Percentiles rank a stretch among this genome's conserved stretches.
These are phyloP conservation scores for Sporothrix curviconia DNA, from an alignment of 2,329 filamentous ascomycete species.

Conservation along the genomic window DNA sequence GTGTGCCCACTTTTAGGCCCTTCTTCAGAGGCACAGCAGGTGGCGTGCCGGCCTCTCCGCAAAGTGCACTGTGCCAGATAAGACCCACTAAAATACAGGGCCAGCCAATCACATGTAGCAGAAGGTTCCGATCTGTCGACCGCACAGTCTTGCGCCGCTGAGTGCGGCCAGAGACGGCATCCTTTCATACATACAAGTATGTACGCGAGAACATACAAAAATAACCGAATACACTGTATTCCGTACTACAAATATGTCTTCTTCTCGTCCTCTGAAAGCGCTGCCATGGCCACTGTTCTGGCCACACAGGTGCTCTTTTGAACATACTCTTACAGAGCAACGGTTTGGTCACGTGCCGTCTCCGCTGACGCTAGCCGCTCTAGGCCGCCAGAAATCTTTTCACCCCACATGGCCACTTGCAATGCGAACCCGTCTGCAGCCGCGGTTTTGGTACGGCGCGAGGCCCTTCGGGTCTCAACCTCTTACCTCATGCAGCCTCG, in stretches of 20 bases:
- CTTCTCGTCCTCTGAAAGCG: too few species aligned
- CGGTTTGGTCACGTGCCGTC: neutral
- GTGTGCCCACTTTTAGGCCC: neutral
- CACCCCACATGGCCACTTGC: slow-evolving; percentile 3
- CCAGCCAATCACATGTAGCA: neutral
- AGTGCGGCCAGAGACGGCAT: too few species aligned
- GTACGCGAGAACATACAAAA: too few species aligned
- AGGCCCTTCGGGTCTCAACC: too few species aligned
- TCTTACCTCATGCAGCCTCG: slow-evolving; percentile 8
- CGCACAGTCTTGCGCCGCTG: neutral
- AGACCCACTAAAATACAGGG: neutral
- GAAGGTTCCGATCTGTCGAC: neutral
- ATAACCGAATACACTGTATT: too few species aligned
- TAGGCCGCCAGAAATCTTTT: slow-evolving; percentile 2
- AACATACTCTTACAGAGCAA: neutral
- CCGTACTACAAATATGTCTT: too few species aligned
- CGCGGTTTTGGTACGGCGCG: neutral
- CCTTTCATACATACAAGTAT: too few species aligned
- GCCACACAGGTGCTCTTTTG: neutral
- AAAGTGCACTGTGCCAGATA: neutral
- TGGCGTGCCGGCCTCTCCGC: neutral
- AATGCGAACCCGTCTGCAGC: slow-evolving; percentile 2
- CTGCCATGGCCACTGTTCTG: too few species aligned
- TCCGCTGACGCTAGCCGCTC: neutral
- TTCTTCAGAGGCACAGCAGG: neutral